Evolutionary conservation across 31 red algal species (phyloP).

Genomic region (Endocladia muricata): DNA sequence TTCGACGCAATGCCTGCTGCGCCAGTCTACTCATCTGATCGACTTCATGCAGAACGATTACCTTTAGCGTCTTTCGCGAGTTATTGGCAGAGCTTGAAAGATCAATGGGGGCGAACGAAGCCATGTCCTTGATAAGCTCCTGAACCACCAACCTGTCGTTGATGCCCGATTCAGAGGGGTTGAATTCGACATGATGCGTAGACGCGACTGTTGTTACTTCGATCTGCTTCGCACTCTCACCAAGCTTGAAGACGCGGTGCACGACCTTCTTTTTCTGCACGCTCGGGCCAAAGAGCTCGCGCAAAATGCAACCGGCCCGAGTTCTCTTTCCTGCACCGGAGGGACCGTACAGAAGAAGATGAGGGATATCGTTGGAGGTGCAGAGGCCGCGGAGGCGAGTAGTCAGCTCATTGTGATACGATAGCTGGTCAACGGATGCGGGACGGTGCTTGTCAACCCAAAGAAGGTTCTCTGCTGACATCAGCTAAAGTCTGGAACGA

Average conservation of each 20-base stretch:
- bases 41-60: constrained; percentile 90
- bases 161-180: constrained; percentile 83
- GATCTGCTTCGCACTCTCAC: constrained; percentile 62
- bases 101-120: constrained; percentile 72
- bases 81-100: background rate
- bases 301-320: constrained; percentile 57
- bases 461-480: constrained; percentile 43
- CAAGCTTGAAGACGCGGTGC: constrained; percentile 83
- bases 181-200: constrained; percentile 88
- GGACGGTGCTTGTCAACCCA: constrained; percentile 95
- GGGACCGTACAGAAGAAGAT: constrained; percentile 95
- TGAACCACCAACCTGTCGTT: constrained; percentile 89
- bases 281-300: constrained; percentile 56
- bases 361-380: constrained; percentile 59
- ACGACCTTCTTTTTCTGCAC: constrained; percentile 82
- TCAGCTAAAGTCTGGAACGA: no score
- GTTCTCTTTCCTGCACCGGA: constrained; percentile 91
- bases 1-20: constrained; percentile 87
- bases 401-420: constrained; percentile 58
- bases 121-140: constrained; percentile 97
- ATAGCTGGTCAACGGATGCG: constrained; percentile 31
- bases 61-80: constrained; percentile 54
- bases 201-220: constrained; percentile 88
- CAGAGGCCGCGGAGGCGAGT: constrained; percentile 51
- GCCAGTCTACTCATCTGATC: constrained; percentile 79